Conservation (phyloP, 1,284 basidiomycete species). For the Sutorius eximius region DNA sequence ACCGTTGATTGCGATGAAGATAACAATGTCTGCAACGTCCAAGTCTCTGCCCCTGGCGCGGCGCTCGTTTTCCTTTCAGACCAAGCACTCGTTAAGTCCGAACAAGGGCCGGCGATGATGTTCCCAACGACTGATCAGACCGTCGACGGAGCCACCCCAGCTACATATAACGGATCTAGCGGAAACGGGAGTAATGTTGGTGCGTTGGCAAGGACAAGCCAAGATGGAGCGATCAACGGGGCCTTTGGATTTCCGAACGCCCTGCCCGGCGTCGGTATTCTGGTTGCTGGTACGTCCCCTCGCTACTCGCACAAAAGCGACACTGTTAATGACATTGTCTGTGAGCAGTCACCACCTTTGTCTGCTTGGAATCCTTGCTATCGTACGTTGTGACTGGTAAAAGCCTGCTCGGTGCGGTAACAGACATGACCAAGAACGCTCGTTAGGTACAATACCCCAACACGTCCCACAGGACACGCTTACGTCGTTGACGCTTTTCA, state of each 20-base stretch:
- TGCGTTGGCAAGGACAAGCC: constrained; percentile 7
- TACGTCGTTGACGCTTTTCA: not conserved
- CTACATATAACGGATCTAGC: constrained; percentile 37
- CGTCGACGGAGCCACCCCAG: constrained; percentile 28
- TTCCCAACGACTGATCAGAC: constrained; percentile 42
- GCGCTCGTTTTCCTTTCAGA: constrained; percentile 57
- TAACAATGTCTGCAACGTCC: constrained; percentile 37
- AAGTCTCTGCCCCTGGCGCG: constrained; percentile 53
- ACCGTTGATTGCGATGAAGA: constrained; percentile 46
- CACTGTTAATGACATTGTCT: not conserved
- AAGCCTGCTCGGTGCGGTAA: not conserved
- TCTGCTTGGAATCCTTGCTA: constrained; percentile 17
- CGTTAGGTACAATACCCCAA: not conserved
- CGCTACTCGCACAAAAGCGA: constrained; percentile 4
- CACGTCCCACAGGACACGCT: not conserved
- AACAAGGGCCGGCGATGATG: constrained; percentile 36
- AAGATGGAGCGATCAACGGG: not conserved
- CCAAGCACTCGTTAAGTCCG: constrained; percentile 37
- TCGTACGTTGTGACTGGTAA: constrained; percentile 14
- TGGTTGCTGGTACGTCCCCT: constrained; percentile 21
- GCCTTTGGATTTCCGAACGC: constrained; percentile 9
- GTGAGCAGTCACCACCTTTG: constrained; percentile 11
- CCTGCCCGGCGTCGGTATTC: constrained; percentile 9
- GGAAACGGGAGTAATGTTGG: constrained; percentile 4
- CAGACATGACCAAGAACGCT: not conserved